Base-by-base conservation (phyloP, 1,284 basidiomycete genomes). In the Fomitopsis schrenkii region DNA sequence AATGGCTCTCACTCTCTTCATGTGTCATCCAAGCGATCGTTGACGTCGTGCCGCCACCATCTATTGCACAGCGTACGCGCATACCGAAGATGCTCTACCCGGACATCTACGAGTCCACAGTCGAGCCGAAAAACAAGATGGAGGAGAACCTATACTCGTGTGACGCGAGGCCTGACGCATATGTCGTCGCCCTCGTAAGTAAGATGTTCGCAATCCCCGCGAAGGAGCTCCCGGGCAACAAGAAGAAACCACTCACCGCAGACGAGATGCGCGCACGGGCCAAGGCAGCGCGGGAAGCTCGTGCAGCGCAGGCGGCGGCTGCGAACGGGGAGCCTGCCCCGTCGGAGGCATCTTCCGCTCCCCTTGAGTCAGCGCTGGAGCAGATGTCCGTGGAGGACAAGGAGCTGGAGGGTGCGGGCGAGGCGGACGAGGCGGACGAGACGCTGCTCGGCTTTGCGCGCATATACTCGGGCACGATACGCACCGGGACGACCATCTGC, bases 1-100 rank as follows among this genome's bases (percentile, higher is more conserved):
- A 98, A 76, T 99, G 97, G 97, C 84, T 99, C 1, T 93, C 97
- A 0, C 83, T 99, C 5, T 96, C 97, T 0, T 93, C 95, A 0
- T 91, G 94, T 66, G 88, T 96, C 54, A 98, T 98, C 70, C 94
- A 97, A 74, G 83, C 94, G 0, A 88, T 94, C 40, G 93, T 99
- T 64, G 95, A 98, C 70, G 80, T 97, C 63, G 87, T 99, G 33
- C 97, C 97, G 3, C 82, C 95, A 2, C 97, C 97, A 1, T 77
- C 87, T 22, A 76, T 81, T 22, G 95, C 97, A 0, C 97, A 99
- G 74, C 81, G 84, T 2, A 84, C 82, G 30, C 87, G 97, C 35
- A 85, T 99, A 35, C 95, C 96, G 9, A 94, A 90, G 73, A 97
- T 99, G 87, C 83, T 99, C 9, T 90, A 98, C 72, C 95, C 95